Evolutionary conservation across 208 protist species (phyloP).

Genomic region (Trypanosoma cruzi): DNA sequence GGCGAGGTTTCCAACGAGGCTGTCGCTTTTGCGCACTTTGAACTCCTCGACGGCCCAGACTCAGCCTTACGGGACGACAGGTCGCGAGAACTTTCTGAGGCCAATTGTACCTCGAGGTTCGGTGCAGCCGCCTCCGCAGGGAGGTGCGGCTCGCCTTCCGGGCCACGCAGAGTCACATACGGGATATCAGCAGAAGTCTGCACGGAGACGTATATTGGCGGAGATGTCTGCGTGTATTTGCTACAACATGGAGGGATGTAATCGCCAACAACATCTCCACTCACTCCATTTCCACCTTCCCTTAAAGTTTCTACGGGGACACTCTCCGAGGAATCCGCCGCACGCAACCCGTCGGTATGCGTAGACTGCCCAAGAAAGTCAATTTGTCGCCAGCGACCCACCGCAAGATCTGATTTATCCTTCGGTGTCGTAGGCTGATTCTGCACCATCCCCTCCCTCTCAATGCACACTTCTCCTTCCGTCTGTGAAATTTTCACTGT

Average conservation of each 20-base stretch:
- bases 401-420: neutral
- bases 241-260: neutral
- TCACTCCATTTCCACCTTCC: neutral
- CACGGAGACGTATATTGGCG: neutral
- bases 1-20: neutral
- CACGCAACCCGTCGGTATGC: neutral
- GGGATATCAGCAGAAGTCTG: constrained; percentile 2
- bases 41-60: neutral
- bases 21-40: neutral
- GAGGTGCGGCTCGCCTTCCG: neutral
- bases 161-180: neutral
- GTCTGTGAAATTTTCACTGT: neutral
- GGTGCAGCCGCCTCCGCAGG: no score
- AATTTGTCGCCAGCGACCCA: neutral
- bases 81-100: no score
- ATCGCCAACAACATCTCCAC: neutral
- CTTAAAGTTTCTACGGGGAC: neutral
- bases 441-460: neutral
- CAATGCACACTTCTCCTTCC: neutral
- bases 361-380: neutral
- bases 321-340: neutral
- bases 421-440: neutral
- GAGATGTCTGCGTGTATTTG: neutral
- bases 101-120: no score
- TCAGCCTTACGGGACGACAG: neutral